Conservation (phyloP, 257 asterid genomes). For the Capsicum baccatum region DNA sequence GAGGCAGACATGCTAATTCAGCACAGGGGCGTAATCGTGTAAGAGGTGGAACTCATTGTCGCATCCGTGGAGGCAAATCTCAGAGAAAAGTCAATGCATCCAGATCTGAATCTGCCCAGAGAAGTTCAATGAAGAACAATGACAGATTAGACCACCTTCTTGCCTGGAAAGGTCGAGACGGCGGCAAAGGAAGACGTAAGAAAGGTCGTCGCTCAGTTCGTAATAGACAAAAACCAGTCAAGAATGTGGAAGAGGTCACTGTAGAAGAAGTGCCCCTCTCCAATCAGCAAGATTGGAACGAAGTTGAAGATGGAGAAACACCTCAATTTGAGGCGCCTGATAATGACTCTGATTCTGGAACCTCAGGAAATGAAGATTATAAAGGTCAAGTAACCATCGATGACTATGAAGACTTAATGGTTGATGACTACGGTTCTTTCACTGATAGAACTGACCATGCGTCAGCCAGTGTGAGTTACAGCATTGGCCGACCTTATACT, state of each 20-base stretch:
- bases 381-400: slow-evolving; percentile 46
- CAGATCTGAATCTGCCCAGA: slow-evolving; percentile 41
- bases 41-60: slow-evolving; percentile 58
- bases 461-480: slow-evolving; percentile 33
- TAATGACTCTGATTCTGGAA: slow-evolving; percentile 57
- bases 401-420: slow-evolving; percentile 48
- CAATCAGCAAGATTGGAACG: slow-evolving; percentile 44
- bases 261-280: slow-evolving; percentile 37
- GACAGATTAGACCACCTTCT: slow-evolving; percentile 44
- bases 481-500: slow-evolving; percentile 31
- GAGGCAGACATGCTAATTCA: slow-evolving; percentile 35
- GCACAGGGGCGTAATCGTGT: slow-evolving; percentile 68
- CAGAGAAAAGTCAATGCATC: slow-evolving; percentile 41
- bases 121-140: slow-evolving; percentile 29
- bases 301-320: slow-evolving; percentile 41
- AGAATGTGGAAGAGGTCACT: slow-evolving; percentile 28
- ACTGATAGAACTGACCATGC: slow-evolving; percentile 30
- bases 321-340: slow-evolving; percentile 45
- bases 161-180: slow-evolving; percentile 56
- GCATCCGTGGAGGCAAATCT: slow-evolving; percentile 52
- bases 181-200: slow-evolving; percentile 54
- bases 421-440: slow-evolving; percentile 38
- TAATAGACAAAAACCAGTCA: slow-evolving; percentile 49
- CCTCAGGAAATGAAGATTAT: slow-evolving; percentile 52
- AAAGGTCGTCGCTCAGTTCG: slow-evolving; percentile 52